Evolutionary conservation across 2,329 filamentous ascomycete species (phyloP), one percentile per base, ranked within the genome.

Genomic region (Remersonia thermophila): DNA sequence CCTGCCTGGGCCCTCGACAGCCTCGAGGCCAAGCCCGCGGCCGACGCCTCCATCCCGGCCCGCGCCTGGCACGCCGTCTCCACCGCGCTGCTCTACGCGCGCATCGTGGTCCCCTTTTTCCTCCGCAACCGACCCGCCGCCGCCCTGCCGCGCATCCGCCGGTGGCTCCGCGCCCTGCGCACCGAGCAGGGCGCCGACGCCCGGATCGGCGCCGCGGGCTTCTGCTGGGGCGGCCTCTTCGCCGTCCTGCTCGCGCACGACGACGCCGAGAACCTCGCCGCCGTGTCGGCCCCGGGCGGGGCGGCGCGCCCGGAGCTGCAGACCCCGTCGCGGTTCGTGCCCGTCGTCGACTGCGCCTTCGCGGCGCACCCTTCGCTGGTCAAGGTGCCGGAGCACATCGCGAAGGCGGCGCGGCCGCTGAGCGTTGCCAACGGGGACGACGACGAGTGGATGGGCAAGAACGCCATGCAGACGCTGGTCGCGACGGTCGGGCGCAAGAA

Each of bases 201-300:
- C 6, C 62, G 61, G 38, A 51, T 71, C 33, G 66, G 60, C 20
- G 62, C 58, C 0, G 64, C 65, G 0, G 69, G 67, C 0, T 72
- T 69, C 53, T 71, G 67, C 55, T 71, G 67, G 67, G 68, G 68
- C 11, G 69, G 65, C 6, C 58, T 59, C 35, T 59, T 69, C 41
- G 51, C 61, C 1, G 48, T 66, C 14, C 46, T 56, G 13, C 55
- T 70, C 6, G 53, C 56, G 8, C 53, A 57, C 23, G 55, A 61
- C 35, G 30, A 38, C 2, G 47, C 50, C 15, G 27, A 34, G 3
- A 45, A 45, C 17, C 9, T 6, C 20, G 20, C 20, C 20, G 20
- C 5, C 5, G 20, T 23, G 20, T 5, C 5, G 20, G 20, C 9
- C 5, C 20, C 20, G 20, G 20, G 9, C 5, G 9, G 20, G 20